phyloP scores from a whole-genome alignment of 169 alveolate genomes.

The Eimeria sp. region DNA sequence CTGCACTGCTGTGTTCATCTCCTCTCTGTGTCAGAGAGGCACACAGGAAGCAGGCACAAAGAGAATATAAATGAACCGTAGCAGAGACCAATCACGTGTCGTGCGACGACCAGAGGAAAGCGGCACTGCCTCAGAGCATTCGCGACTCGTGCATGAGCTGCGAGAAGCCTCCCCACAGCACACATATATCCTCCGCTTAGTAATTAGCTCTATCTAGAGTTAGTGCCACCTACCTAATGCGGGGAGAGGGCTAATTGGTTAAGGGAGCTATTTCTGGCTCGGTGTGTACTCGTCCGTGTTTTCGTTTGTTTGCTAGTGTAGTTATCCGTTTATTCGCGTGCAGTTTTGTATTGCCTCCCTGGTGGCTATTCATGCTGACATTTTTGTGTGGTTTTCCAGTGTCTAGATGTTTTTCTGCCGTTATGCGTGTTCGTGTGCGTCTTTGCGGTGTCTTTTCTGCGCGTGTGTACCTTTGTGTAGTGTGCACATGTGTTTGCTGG shows the following conservation, averaged over 20 bases:
- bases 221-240: background rate
- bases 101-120: background rate
- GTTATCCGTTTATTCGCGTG: no score
- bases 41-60: background rate
- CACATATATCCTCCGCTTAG: background rate
- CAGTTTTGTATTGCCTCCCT: no score
- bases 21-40: slow-evolving; percentile 38
- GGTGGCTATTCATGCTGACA: background rate
- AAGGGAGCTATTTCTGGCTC: no score
- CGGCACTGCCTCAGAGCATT: background rate
- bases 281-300: no score
- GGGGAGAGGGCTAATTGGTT: background rate
- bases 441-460: background rate
- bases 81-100: background rate
- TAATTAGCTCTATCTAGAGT: background rate
- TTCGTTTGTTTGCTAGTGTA: no score
- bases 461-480: background rate
- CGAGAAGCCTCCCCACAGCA: background rate
- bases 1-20: slow-evolving; percentile 54
- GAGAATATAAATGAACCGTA: background rate
- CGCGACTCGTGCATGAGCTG: background rate
- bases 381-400: background rate
- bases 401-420: background rate
- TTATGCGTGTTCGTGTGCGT: background rate
- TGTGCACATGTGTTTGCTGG: background rate